Conservation (phyloP, 225 moss, liverwort and hornwort genomes). For the Asterella californica region DNA sequence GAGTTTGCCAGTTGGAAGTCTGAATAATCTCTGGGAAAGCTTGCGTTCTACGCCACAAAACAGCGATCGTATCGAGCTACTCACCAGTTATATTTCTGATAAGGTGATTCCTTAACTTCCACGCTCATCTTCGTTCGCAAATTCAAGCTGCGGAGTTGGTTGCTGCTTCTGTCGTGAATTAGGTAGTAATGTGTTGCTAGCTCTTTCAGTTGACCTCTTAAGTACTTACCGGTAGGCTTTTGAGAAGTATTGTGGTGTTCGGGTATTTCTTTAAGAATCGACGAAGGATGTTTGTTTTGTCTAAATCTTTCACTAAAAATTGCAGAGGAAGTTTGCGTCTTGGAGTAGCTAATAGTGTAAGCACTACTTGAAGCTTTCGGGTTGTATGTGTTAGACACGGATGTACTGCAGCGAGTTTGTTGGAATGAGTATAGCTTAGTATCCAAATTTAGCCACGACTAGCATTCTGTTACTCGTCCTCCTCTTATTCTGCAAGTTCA, state of each 20-base stretch:
- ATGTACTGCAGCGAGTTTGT: background rate
- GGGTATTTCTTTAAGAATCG: too few species aligned
- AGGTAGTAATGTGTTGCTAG: background rate
- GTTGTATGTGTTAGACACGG: background rate
- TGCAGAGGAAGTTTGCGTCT: background rate
- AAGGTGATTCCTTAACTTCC: slow-evolving; percentile 20
- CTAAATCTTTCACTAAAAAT: too few species aligned
- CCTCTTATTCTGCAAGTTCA: too few species aligned
- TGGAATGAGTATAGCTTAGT: too few species aligned
- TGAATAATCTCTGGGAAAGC: slow-evolving; percentile 18
- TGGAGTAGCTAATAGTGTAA: background rate
- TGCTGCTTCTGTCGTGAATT: background rate
- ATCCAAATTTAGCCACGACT: too few species aligned
- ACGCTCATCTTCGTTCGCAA: background rate
- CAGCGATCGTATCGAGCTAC: slow-evolving; percentile 32
- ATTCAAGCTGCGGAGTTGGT: background rate
- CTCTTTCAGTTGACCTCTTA: background rate
- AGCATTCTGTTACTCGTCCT: too few species aligned
- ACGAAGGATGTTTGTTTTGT: too few species aligned
- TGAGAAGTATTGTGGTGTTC: too few species aligned
- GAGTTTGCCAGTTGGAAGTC: slow-evolving; percentile 12
- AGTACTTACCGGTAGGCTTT: too few species aligned
- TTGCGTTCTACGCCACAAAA: slow-evolving; percentile 20
- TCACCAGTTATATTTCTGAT: slow-evolving; percentile 32
- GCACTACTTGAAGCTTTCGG: background rate